Percentiles rank a stretch among this genome's conserved stretches.
These are phyloP conservation scores for Sphagnum tenellum DNA, from an alignment of 225 moss, liverwort and hornwort species.

Conservation along the genomic window DNA sequence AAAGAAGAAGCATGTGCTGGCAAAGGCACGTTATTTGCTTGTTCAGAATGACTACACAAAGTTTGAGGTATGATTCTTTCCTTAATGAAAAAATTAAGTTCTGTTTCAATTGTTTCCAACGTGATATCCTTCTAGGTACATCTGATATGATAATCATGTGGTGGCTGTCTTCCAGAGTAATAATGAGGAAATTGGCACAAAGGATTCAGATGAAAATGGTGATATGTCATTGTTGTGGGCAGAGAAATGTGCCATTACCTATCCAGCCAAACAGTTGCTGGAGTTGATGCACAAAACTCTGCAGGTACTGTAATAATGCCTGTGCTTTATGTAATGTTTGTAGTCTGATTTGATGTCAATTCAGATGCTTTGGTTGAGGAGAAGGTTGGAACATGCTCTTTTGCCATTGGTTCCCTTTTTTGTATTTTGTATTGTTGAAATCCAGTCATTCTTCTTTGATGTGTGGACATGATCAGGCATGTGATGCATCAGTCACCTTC, in stretches of 20 bases:
- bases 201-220: slow-evolving; percentile 25
- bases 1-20: slow-evolving; percentile 64
- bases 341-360: too few relatives aligned
- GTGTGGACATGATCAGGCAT: too few relatives aligned
- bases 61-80: slow-evolving; percentile 40
- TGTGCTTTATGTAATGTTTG: too few relatives aligned
- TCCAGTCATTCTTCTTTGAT: too few relatives aligned
- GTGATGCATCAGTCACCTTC: too few relatives aligned
- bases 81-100: neutral
- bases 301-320: slow-evolving; percentile 34
- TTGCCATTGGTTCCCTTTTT: too few relatives aligned
- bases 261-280: slow-evolving; percentile 53
- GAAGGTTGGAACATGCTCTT: too few relatives aligned
- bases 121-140: neutral
- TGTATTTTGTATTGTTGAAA: too few relatives aligned
- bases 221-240: slow-evolving; percentile 23
- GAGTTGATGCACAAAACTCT: slow-evolving; percentile 58
- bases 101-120: neutral
- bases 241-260: slow-evolving; percentile 56
- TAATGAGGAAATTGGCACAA: slow-evolving; percentile 23
- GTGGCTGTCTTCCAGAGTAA: slow-evolving; percentile 19
- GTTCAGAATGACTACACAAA: slow-evolving; percentile 54
- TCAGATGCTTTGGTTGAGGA: too few relatives aligned
- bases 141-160: slow-evolving; percentile 1
- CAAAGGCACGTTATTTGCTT: slow-evolving; percentile 72